Base-by-base conservation (phyloP, 257 asterid species). In the Orobanche coerulescens region DNA sequence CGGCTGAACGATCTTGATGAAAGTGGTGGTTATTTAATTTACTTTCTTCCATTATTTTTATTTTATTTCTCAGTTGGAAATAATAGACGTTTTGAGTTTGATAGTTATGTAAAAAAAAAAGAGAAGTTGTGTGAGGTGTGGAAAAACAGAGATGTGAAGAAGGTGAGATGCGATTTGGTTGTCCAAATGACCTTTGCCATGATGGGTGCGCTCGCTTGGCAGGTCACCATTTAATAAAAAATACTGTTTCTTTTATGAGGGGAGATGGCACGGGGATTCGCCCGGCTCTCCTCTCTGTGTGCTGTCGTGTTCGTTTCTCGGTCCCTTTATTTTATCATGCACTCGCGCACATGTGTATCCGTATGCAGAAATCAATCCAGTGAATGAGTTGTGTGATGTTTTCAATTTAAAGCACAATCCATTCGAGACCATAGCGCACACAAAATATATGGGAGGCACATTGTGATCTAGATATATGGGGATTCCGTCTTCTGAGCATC, bases 121-220 rank as follows among this genome's bases (percentile, higher is more conserved):
- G 68, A 15, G 74, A 34, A 75, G 0, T 15, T 9, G 33, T 22
- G 54, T 14, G 13, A 14, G 15, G 8, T 66, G 4, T 53, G 51
- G 60, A 30, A 58, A 49, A 56, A 24, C 1, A 48, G 39, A 37
- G 48, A 11, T 20, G 34, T 51, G 22, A n/a, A n/a, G n/a, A 54
- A 5, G 20, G 62, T 52, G 67, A 55, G 60, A 62, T 40, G 12
- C 47, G 62, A 4, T 46, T 25, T 69, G 67, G 23, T 48, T 59
- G 65, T 68, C 60, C 25, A 25, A 23, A 36, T n/a, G 84, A 65
- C 83, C 86, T 72, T 77, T 77, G 86, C 81, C 83, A 69, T 77
- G 86, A 25, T 43, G 86, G 83, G 86, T 80, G 86, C 83, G 86
- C 86, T 80, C 86, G 61, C 86, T 57, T 80, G 83, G 86, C 83